Evolutionary conservation across 2,329 filamentous ascomycete species (phyloP).

Genomic region (Lasiodiplodia citricola): DNA sequence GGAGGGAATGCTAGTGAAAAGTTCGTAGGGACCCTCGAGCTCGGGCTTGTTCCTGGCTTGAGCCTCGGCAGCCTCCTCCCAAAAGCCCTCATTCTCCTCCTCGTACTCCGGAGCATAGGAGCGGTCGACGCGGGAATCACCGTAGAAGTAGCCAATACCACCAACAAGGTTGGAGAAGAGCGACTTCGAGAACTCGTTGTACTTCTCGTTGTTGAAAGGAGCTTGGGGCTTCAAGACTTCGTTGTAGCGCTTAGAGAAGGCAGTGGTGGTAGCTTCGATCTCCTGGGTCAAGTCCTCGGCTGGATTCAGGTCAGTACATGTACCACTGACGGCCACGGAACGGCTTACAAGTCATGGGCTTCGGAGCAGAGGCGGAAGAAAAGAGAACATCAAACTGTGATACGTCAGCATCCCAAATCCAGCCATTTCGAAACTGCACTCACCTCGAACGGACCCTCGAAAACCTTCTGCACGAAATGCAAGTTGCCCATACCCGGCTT

Average conservation of each 20-base stretch:
- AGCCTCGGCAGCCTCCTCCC: constrained; percentile 87
- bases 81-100: constrained; percentile 93
- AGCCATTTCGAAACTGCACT: constrained; percentile 6
- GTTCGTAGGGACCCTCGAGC: constrained; percentile 80
- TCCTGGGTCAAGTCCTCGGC: constrained; percentile 70
- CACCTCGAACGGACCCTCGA: constrained; percentile 80
- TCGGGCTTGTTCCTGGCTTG: constrained; percentile 70
- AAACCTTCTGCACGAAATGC: constrained; percentile 89
- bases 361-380: constrained; percentile 72
- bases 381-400: constrained; percentile 88
- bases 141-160: constrained; percentile 94
- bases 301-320: constrained; percentile 19
- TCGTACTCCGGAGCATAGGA: constrained; percentile 93
- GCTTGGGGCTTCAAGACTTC: constrained; percentile 73
- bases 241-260: constrained; percentile 77
- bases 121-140: constrained; percentile 84
- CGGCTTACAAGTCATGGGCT: constrained; percentile 51
- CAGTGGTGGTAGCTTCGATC: constrained; percentile 68
- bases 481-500: constrained; percentile 74
- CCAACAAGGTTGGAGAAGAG: constrained; percentile 95
- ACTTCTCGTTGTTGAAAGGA: constrained; percentile 76
- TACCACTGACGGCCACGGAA: constrained; percentile 39
- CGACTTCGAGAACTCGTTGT: constrained; percentile 80
- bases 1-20: constrained; percentile 91
- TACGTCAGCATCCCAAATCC: constrained; percentile 39